Conservation (phyloP, 176 grass and related monocot species). For the Alloteropsis semialata region DNA sequence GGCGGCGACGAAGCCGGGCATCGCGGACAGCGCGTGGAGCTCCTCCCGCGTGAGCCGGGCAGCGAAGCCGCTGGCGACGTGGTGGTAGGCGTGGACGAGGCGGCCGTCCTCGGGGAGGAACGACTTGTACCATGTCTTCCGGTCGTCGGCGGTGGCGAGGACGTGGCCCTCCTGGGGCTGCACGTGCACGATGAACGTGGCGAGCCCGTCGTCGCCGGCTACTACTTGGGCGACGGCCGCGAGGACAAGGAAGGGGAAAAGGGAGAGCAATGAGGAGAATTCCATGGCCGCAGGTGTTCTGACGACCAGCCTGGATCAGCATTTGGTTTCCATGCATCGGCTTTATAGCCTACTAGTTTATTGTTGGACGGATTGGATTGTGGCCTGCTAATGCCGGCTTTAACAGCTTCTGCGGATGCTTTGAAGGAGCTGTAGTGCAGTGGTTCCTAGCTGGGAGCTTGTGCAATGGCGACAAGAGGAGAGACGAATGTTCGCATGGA, state of each 20-base stretch:
- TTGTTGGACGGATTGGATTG: too few relatives aligned
- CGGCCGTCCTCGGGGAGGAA: constrained; percentile 31
- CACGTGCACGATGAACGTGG: constrained; percentile 37
- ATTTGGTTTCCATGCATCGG: not conserved
- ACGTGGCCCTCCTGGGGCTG: not conserved
- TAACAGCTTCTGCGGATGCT: not conserved
- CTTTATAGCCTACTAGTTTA: too few relatives aligned
- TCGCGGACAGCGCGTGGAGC: too few relatives aligned
- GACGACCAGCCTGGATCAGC: too few relatives aligned
- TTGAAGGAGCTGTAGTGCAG: not conserved
- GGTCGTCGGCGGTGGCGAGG: constrained; percentile 8
- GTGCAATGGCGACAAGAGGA: not conserved
- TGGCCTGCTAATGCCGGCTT: not conserved
- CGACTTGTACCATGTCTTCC: constrained; percentile 33
- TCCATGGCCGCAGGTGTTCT: not conserved
- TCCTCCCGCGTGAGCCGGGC: too few relatives aligned
- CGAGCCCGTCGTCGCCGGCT: not conserved
- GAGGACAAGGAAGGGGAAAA: constrained; percentile 7
- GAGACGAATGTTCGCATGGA: too few relatives aligned
- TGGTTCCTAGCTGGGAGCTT: not conserved
- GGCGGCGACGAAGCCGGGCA: too few relatives aligned
- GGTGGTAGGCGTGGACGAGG: constrained; percentile 5
- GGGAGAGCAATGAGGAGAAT: not conserved
- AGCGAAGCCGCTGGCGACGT: too few relatives aligned
- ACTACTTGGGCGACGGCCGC: not conserved